These are phyloP conservation scores for Pythium pyrilobum DNA, from an alignment of 352 stramenopile species.

Conservation along the genomic window DNA sequence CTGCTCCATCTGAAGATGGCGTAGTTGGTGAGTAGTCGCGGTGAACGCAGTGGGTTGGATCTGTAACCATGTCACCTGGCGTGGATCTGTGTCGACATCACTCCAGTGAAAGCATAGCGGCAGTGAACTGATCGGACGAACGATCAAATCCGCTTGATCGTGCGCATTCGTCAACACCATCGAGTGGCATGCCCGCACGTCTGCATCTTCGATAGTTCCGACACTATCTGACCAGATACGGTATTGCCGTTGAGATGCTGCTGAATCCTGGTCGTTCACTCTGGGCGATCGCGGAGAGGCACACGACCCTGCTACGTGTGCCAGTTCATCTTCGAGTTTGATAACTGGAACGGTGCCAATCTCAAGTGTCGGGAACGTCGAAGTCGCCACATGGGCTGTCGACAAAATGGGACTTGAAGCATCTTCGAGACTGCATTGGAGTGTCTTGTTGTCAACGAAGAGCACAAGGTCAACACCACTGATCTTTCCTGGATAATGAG, in stretches of 20 bases:
- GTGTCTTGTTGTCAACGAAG: conserved; percentile 72
- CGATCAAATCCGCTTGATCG: conserved; percentile 30
- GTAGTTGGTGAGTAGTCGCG: conserved; percentile 3
- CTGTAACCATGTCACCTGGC: conserved; percentile 8
- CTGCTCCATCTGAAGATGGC: conserved; percentile 5
- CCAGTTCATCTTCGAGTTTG: conserved; percentile 55
- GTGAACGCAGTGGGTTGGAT: conserved; percentile 19
- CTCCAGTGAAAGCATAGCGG: conserved; percentile 61
- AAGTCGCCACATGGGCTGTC: too few relatives aligned
- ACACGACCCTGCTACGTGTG: conserved; percentile 10
- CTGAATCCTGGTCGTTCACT: conserved; percentile 24
- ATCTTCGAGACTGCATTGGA: conserved; percentile 35
- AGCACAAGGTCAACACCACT: conserved; percentile 72
- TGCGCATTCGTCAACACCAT: conserved; percentile 58
- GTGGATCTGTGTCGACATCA: not conserved
- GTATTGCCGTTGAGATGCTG: conserved; percentile 36
- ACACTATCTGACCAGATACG: conserved; percentile 36
- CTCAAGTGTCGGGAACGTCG: conserved; percentile 22
- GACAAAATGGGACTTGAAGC: not conserved
- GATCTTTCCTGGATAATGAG: conserved; percentile 76
- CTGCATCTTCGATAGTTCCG: conserved; percentile 15
- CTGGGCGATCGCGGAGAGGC: not conserved
- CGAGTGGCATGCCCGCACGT: not conserved
- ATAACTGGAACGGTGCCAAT: conserved; percentile 70
- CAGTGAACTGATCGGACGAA: conserved; percentile 70